Percentiles rank a stretch among this genome's conserved stretches.
These are phyloP conservation scores for Arthrobotrys pseudoclavata DNA, from an alignment of 2,329 filamentous ascomycete species.

Conservation along the genomic window DNA sequence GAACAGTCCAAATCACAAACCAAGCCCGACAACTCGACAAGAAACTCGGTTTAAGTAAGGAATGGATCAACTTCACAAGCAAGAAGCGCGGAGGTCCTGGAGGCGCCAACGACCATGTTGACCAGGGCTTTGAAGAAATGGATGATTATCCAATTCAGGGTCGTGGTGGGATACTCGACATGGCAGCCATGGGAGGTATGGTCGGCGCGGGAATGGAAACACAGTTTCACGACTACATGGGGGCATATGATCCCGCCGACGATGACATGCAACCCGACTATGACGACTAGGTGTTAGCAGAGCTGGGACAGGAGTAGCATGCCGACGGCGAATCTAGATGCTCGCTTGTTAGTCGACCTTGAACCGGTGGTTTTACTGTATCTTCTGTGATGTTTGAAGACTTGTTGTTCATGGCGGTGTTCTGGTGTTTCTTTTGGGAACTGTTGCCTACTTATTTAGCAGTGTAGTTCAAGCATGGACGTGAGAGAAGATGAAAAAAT, in stretches of 20 bases:
- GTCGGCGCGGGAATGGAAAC: slow-evolving; percentile 29
- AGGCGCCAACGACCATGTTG: slow-evolving; percentile 35
- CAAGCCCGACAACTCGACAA: slow-evolving; percentile 72
- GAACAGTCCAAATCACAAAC: slow-evolving; percentile 70
- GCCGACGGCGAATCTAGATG: not conserved
- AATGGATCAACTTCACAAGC: slow-evolving; percentile 72
- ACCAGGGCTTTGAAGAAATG: slow-evolving; percentile 59
- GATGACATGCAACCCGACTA: slow-evolving; percentile 58
- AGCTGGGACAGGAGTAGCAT: not conserved
- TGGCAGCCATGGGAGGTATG: slow-evolving; percentile 22
- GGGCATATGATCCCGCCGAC: slow-evolving; percentile 47
- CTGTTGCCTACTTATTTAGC: slow-evolving; percentile 12
- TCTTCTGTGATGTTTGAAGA: slow-evolving; percentile 23
- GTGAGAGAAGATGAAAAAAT: not conserved
- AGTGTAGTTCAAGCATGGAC: slow-evolving; percentile 9
- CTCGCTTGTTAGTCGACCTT: not conserved
- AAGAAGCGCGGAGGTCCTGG: slow-evolving; percentile 63
- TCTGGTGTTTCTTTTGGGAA: slow-evolving; percentile 36
- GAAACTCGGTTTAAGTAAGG: slow-evolving; percentile 72
- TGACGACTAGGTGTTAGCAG: slow-evolving; percentile 33
- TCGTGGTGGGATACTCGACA: slow-evolving; percentile 39
- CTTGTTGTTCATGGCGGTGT: slow-evolving; percentile 39
- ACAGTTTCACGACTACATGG: slow-evolving; percentile 36
- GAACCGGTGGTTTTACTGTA: slow-evolving; percentile 9
- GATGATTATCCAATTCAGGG: slow-evolving; percentile 49